Evolutionary conservation across 208 protist species (phyloP).

Genomic region (Eutreptiella sp.): DNA sequence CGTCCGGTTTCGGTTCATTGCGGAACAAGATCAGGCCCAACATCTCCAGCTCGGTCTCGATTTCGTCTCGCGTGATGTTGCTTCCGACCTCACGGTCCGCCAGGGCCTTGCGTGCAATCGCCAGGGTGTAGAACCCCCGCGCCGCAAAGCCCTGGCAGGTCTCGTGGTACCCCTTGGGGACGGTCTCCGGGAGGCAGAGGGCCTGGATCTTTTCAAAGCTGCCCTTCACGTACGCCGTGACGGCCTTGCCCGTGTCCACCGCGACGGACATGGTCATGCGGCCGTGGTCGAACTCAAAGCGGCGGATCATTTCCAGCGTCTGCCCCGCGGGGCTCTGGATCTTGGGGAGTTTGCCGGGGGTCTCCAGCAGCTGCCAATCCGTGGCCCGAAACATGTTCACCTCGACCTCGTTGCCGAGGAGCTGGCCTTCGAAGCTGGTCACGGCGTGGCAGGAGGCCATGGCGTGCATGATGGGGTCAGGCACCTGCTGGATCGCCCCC

Average conservation of each 20-base stretch:
- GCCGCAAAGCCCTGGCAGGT: constrained; percentile 36
- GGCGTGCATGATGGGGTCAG: constrained; percentile 17
- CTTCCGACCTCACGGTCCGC: neutral
- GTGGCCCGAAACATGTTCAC: constrained; percentile 52
- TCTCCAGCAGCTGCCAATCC: constrained; percentile 17
- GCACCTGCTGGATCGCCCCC: neutral
- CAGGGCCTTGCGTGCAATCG: constrained; percentile 22
- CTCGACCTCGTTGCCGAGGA: constrained; percentile 60
- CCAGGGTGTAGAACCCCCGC: constrained; percentile 50
- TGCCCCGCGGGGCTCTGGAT: too few relatives aligned
- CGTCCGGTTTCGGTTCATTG: constrained; percentile 53
- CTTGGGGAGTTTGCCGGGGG: too few relatives aligned
- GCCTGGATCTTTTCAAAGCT: constrained; percentile 47
- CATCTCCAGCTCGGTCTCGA: constrained; percentile 47
- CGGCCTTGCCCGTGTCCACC: constrained; percentile 15
- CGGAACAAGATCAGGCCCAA: constrained; percentile 55
- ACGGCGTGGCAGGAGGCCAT: constrained; percentile 45
- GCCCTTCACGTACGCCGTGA: constrained; percentile 45
- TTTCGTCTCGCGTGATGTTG: constrained; percentile 17
- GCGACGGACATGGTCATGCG: too few relatives aligned
- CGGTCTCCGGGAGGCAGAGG: constrained; percentile 35
- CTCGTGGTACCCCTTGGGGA: constrained; percentile 42
- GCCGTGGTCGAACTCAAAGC: too few relatives aligned
- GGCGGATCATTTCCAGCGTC: too few relatives aligned
- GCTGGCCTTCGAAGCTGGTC: constrained; percentile 14